These are phyloP conservation scores for Pseudozyma hubeiensis DNA, from an alignment of 1,284 basidiomycete genomes.

Conservation along the genomic window DNA sequence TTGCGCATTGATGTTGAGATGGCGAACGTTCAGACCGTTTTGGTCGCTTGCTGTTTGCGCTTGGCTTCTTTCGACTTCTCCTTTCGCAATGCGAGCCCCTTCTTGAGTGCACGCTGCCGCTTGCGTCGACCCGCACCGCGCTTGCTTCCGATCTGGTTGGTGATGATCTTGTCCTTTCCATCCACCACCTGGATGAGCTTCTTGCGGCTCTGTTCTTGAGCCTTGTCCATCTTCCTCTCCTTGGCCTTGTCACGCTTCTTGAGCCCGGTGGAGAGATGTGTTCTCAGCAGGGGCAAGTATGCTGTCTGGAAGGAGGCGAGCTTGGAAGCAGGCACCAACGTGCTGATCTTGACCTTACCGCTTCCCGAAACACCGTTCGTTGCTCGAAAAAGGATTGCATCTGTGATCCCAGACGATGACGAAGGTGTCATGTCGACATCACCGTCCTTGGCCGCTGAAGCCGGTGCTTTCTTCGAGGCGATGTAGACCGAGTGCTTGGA, in stretches of 20 bases:
- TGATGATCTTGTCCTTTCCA: conserved; percentile 53
- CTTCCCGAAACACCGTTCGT: conserved; percentile 56
- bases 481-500: conserved; percentile 62
- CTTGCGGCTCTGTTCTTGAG: conserved; percentile 49
- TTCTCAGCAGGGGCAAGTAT: conserved; percentile 57
- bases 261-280: conserved; percentile 49
- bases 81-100: conserved; percentile 44
- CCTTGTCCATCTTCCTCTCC: conserved; percentile 63
- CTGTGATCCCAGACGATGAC: conserved; percentile 21
- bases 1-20: not conserved
- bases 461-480: conserved; percentile 48
- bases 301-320: conserved; percentile 46
- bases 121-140: conserved; percentile 59
- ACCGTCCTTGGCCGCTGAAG: conserved; percentile 28
- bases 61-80: conserved; percentile 53
- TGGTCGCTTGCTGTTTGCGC: conserved; percentile 32
- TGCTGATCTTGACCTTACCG: conserved; percentile 55
- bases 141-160: conserved; percentile 55
- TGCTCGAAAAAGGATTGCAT: conserved; percentile 57
- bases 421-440: conserved; percentile 46
- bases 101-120: conserved; percentile 51
- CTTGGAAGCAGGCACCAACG: conserved; percentile 48
- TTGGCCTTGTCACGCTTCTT: conserved; percentile 66
- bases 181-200: conserved; percentile 55
- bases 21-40: conserved; percentile 8